Conservation (phyloP, 441 rosid genomes). For the Melastoma candidum region DNA sequence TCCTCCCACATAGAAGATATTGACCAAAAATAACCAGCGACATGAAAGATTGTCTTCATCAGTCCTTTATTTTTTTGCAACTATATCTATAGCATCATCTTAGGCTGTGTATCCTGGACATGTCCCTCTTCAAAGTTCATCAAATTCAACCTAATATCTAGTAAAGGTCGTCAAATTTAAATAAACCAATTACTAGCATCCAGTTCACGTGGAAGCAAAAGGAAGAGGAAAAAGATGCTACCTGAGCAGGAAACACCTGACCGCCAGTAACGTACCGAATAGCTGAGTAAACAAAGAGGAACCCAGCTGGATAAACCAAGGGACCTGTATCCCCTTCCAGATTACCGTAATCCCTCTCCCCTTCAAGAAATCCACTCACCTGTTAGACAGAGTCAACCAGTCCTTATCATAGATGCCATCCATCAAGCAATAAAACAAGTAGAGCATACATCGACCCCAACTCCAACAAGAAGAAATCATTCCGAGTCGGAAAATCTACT, state of each 20-base stretch:
- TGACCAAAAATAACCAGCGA: no score
- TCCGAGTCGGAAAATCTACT: no score
- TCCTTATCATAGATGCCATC: background rate
- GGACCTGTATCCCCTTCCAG: constrained; percentile 96
- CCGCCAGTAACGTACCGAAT: constrained; percentile 67
- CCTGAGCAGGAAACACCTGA: constrained; percentile 74
- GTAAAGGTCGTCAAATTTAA: no score
- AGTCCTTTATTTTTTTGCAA: no score
- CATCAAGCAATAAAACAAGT: background rate
- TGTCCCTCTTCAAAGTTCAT: no score
- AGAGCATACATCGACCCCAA: no score
- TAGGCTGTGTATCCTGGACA: no score
- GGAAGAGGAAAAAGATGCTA: constrained; percentile 11
- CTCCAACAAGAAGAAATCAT: background rate
- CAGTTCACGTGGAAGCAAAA: background rate
- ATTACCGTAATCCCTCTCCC: constrained; percentile 76
- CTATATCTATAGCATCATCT: no score
- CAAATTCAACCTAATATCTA: no score
- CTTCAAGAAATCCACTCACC: constrained; percentile 81
- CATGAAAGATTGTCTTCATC: no score
- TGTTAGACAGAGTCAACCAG: constrained; percentile 15
- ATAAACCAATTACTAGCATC: no score
- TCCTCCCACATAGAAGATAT: no score
- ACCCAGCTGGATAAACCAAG: constrained; percentile 91
- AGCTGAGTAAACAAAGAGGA: constrained; percentile 81